Evolutionary conservation across 768 basidiomycete species (phyloP).

Genomic region (Termitomyces titanicus): DNA sequence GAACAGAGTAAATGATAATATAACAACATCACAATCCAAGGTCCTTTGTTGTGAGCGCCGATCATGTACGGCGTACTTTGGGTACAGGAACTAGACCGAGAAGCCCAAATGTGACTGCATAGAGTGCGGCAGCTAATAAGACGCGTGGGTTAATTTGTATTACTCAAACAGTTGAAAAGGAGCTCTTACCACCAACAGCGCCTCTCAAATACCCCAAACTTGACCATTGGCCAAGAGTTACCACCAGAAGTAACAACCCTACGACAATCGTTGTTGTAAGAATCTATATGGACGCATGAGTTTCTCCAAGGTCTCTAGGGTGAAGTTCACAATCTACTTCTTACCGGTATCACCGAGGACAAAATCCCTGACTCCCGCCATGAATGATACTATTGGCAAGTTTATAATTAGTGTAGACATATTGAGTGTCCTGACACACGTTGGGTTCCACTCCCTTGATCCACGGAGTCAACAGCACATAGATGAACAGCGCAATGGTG

Average conservation of each 20-base stretch:
- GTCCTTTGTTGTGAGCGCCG: conserved; percentile 3
- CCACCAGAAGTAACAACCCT: conserved; percentile 62
- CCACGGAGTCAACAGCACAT: conserved; percentile 65
- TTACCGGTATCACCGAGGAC: conserved; percentile 63
- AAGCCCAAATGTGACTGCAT: conserved; percentile 68
- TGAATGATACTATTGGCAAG: conserved; percentile 53
- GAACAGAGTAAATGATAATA: conserved; percentile 6
- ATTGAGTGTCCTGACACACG: conserved; percentile 37
- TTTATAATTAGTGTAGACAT: not conserved
- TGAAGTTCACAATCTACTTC: conserved; percentile 10
- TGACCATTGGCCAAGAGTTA: conserved; percentile 67
- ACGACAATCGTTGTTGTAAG: conserved; percentile 66
- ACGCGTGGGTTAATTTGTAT: not conserved
- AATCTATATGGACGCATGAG: conserved; percentile 26
- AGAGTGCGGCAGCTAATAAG: conserved; percentile 59
- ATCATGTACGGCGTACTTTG: conserved; percentile 32
- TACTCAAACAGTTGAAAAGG: not conserved
- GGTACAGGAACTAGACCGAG: conserved; percentile 72
- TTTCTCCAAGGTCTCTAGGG: not conserved
- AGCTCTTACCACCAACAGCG: conserved; percentile 53
- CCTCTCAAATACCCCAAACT: conserved; percentile 62
- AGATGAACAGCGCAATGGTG: conserved; percentile 71
- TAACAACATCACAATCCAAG: not conserved
- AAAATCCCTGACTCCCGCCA: conserved; percentile 72
- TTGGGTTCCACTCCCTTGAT: conserved; percentile 65